Evolutionary conservation across 129 eudicot species (phyloP).

Genomic region (Chrysanthemum seticuspe): DNA sequence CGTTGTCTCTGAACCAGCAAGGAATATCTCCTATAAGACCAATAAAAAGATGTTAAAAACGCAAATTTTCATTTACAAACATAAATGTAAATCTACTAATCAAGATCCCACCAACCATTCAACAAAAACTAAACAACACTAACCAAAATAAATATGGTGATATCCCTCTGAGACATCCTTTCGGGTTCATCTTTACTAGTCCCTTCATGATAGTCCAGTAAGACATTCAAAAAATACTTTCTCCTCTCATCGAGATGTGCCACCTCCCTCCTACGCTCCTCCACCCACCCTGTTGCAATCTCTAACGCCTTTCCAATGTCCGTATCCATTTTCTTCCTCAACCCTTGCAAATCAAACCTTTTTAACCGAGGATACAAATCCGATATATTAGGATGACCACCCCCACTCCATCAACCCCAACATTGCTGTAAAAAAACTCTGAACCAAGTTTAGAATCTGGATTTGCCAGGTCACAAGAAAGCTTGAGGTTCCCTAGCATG

Average conservation of each 20-base stretch:
- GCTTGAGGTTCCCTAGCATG: slow-evolving; percentile 54
- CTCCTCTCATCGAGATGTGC: slow-evolving; percentile 1
- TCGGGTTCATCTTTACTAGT: slow-evolving; percentile 49
- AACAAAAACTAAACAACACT: slow-evolving; percentile 5
- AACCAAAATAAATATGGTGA: slow-evolving; percentile 47
- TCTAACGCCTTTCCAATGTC: slow-evolving; percentile 33
- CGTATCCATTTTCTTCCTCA: slow-evolving; percentile 36
- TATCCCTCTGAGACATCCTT: slow-evolving; percentile 40
- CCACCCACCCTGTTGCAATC: slow-evolving; percentile 41
- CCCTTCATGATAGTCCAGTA: slow-evolving; percentile 55
- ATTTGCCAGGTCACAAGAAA: slow-evolving; percentile 50
- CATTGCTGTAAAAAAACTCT: slow-evolving; percentile 41
- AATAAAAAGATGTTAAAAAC: not conserved
- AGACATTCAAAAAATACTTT: slow-evolving; percentile 62
- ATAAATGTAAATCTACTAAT: not conserved
- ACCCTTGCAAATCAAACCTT: slow-evolving; percentile 46
- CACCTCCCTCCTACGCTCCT: slow-evolving; percentile 36
- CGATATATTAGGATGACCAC: slow-evolving; percentile 52
- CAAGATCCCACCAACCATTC: not conserved
- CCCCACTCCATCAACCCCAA: slow-evolving; percentile 42
- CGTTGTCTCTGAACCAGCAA: slow-evolving; percentile 49
- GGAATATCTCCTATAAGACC: slow-evolving; percentile 40
- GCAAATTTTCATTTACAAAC: not conserved
- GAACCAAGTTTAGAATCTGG: slow-evolving; percentile 37
- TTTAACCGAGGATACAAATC: slow-evolving; percentile 51